Conservation (phyloP, 495 filamentous ascomycete species). For the Haplographium delicatum region DNA sequence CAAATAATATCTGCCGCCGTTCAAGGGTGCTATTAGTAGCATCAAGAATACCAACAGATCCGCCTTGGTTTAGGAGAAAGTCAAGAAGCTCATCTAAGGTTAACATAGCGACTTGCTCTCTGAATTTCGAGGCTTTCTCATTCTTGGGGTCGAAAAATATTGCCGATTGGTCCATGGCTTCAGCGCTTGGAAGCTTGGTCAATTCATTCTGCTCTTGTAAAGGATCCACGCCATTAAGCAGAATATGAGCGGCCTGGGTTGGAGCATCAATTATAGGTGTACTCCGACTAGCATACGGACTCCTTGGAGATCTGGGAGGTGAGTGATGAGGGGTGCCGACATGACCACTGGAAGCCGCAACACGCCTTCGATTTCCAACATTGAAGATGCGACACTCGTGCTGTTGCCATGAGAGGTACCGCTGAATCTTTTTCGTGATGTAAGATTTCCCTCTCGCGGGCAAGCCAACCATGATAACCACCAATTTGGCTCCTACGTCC, state of each 20-base stretch:
- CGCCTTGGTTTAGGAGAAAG: constrained; percentile 74
- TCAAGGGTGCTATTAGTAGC: constrained; percentile 93
- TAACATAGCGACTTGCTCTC: constrained; percentile 87
- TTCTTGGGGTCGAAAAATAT: constrained; percentile 94
- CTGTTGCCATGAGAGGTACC: constrained; percentile 95
- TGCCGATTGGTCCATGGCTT: constrained; percentile 76
- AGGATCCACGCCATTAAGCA: constrained; percentile 36
- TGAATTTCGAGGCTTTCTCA: constrained; percentile 68
- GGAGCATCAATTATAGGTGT: constrained; percentile 17
- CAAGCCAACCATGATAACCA: constrained; percentile 97
- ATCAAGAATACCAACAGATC: constrained; percentile 96
- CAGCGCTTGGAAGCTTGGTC: constrained; percentile 15
- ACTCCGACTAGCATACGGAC: constrained; percentile 1
- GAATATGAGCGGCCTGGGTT: constrained; percentile 41
- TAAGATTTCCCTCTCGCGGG: constrained; percentile 96
- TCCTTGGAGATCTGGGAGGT: constrained; percentile 3
- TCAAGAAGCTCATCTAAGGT: constrained; percentile 89
- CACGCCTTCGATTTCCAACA: constrained; percentile 82
- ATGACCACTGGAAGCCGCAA: constrained; percentile 43
- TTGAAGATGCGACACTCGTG: constrained; percentile 96
- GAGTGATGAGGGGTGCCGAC: constrained; percentile 30
- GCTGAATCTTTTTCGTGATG: constrained; percentile 93
- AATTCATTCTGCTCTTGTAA: constrained; percentile 3
- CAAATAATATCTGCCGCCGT: constrained; percentile 75
- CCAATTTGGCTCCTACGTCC: constrained; percentile 91